Evolutionary conservation across 23 red algal species (phyloP), one percentile per base, ranked within the genome.

Genomic region (Gracilaria caudata): DNA sequence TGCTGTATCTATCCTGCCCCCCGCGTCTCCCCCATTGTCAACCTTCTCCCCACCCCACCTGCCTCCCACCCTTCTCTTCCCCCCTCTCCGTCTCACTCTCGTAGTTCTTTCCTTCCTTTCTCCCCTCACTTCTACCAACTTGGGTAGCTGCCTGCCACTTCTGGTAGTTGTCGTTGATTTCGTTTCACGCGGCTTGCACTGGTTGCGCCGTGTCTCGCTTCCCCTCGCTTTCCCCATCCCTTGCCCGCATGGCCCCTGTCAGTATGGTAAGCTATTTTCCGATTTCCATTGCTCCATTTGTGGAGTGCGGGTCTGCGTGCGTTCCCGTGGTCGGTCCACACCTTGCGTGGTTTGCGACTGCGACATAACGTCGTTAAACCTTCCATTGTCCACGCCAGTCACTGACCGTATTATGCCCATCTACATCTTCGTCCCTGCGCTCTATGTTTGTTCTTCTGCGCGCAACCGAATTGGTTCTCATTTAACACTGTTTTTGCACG

Each of bases 181-280:
- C 57, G 61, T 66, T 19, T 66, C 7, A 16, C 28, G 29, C 61
- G 8, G 61, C 61, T 66, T 66, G 57, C 32, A 36, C 61, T 36
- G 61, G 11, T 66, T 75, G 70, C 70, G 70, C 70, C 38, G 1
- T 75, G 70, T 49, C 47, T 29, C 70, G 20, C 40, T 75, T 3
- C 70, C 40, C 25, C 40, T 45, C 47, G 47, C 43, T 47, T 28
- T 25, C 13, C 43, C 38, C 43, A 19, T 40, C 37, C 49, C 49
- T 16, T 53, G 43, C 7, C 21, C 17, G 12, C 2, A 43, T 43
- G 70, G 70, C 70, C 70, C 39, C 70, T 46, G 70, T 43, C 38
- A 75, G 37, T 49, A 75, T 75, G 70, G 70, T 75, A 75, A 75
- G 70, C 70, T 75, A 46, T 25, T 75, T 49, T 9, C 25, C 39